These are phyloP conservation scores for Cornus florida DNA, from an alignment of 148 eudicot species.

Conservation along the genomic window DNA sequence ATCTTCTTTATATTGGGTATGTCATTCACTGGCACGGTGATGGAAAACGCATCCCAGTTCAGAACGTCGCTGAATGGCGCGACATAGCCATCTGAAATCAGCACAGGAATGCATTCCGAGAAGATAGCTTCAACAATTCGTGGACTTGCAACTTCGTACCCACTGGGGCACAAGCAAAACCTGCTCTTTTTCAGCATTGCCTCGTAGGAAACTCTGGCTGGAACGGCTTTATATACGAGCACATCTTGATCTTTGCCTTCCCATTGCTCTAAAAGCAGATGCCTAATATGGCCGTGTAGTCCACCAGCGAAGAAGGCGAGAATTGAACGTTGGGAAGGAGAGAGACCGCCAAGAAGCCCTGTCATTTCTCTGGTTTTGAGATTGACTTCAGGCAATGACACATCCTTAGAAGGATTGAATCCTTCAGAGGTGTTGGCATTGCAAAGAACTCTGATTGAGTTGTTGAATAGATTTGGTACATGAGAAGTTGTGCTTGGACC, in stretches of 20 bases:
- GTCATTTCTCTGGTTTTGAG: slow-evolving; percentile 40
- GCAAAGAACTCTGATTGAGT: slow-evolving; percentile 68
- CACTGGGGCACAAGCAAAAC: slow-evolving; percentile 65
- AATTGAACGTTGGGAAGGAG: slow-evolving; percentile 36
- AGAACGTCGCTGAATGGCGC: slow-evolving; percentile 58
- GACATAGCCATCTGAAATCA: slow-evolving; percentile 46
- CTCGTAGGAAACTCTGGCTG: slow-evolving; percentile 24
- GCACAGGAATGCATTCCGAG: slow-evolving; percentile 53
- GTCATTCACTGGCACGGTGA: slow-evolving; percentile 35
- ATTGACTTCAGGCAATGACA: slow-evolving; percentile 58
- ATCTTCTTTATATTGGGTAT: slow-evolving; percentile 47
- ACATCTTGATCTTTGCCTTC: slow-evolving; percentile 40
- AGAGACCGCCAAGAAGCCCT: slow-evolving; percentile 35
- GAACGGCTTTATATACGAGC: slow-evolving; percentile 42
- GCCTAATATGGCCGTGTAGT: slow-evolving; percentile 53
- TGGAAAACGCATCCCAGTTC: slow-evolving; percentile 50
- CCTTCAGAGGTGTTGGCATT: slow-evolving; percentile 79
- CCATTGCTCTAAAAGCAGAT: slow-evolving; percentile 46
- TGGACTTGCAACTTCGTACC: slow-evolving; percentile 70
- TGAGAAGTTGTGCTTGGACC: slow-evolving; percentile 47
- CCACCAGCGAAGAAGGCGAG: slow-evolving; percentile 69
- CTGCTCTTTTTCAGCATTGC: slow-evolving; percentile 39
- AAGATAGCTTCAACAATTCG: slow-evolving; percentile 63
- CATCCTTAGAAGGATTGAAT: slow-evolving; percentile 61
- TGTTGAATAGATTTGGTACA: slow-evolving; percentile 52